Conservation (phyloP, 2,329 filamentous ascomycete genomes). For the Zarea fungicola region DNA sequence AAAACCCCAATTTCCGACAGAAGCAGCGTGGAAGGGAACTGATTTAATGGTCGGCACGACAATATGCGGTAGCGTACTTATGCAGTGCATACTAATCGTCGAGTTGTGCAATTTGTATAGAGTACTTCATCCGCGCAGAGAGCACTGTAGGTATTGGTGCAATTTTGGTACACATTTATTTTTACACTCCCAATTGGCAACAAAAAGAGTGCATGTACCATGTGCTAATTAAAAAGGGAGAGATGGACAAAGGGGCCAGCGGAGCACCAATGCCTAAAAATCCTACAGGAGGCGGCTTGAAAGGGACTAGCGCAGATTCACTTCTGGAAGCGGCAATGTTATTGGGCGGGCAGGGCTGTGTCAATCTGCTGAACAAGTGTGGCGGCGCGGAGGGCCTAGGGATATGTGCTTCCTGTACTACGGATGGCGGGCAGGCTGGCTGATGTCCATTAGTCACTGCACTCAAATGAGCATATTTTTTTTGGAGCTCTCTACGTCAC, state of each 20-base stretch:
- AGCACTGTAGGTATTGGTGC: too few relatives aligned
- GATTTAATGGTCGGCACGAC: too few relatives aligned
- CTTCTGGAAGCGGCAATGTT: constrained; percentile 4
- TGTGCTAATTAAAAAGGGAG: neutral
- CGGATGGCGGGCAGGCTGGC: too few relatives aligned
- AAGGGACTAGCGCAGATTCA: constrained; percentile 1
- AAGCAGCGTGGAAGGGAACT: too few relatives aligned
- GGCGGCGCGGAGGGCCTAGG: neutral
- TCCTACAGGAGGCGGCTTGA: constrained; percentile 1
- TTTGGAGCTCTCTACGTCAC: too few relatives aligned
- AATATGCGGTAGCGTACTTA: neutral
- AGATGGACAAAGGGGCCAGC: constrained; percentile 1
- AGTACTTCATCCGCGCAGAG: too few relatives aligned
- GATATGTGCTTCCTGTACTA: too few relatives aligned
- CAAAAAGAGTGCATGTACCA: neutral
- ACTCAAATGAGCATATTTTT: too few relatives aligned
- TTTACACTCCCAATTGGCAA: too few relatives aligned
- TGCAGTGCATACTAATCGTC: neutral
- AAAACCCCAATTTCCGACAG: too few relatives aligned
- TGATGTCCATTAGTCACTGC: too few relatives aligned
- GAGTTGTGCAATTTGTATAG: neutral
- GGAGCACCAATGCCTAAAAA: neutral
- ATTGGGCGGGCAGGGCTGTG: neutral
- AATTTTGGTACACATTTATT: too few relatives aligned
- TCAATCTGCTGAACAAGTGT: neutral